Evolutionary conservation across 2,329 filamentous ascomycete species (phyloP).

Genomic region (Hypomyces rosellus): DNA sequence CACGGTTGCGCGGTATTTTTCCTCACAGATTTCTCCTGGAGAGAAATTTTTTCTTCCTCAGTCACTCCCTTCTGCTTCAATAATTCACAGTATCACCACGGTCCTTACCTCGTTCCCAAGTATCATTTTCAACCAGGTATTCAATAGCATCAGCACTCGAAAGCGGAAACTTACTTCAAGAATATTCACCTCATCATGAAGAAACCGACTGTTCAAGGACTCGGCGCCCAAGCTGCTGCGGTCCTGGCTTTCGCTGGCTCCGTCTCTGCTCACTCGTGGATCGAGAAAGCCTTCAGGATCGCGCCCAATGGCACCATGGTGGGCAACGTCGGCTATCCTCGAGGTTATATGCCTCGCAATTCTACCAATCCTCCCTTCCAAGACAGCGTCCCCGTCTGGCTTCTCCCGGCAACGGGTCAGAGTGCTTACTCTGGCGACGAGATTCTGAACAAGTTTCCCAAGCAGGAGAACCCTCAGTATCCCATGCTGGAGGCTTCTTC

Average conservation of each 20-base stretch:
- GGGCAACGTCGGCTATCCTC: slow-evolving; percentile 66
- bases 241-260: slow-evolving; percentile 26
- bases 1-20: slow-evolving; percentile 7
- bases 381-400: slow-evolving; percentile 54
- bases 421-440: slow-evolving; percentile 56
- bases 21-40: slow-evolving; percentile 8
- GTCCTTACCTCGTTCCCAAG: not conserved
- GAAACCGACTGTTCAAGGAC: slow-evolving; percentile 12
- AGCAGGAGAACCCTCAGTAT: slow-evolving; percentile 40
- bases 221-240: slow-evolving; percentile 18
- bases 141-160: not conserved
- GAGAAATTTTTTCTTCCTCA: slow-evolving; percentile 10
- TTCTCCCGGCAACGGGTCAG: slow-evolving; percentile 57
- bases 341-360: slow-evolving; percentile 58
- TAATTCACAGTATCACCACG: not conserved
- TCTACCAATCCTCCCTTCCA: slow-evolving; percentile 42
- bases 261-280: slow-evolving; percentile 66
- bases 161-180: not conserved
- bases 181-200: slow-evolving; percentile 16
- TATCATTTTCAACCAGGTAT: not conserved
- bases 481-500: slow-evolving; percentile 55
- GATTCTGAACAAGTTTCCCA: slow-evolving; percentile 39
- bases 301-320: slow-evolving; percentile 67
- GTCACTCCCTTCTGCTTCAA: not conserved
- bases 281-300: slow-evolving; percentile 69